Evolutionary conservation across 1,284 basidiomycete species (phyloP), one percentile per base, ranked within the genome.

Genomic region (Bondarzewia mesenterica): DNA sequence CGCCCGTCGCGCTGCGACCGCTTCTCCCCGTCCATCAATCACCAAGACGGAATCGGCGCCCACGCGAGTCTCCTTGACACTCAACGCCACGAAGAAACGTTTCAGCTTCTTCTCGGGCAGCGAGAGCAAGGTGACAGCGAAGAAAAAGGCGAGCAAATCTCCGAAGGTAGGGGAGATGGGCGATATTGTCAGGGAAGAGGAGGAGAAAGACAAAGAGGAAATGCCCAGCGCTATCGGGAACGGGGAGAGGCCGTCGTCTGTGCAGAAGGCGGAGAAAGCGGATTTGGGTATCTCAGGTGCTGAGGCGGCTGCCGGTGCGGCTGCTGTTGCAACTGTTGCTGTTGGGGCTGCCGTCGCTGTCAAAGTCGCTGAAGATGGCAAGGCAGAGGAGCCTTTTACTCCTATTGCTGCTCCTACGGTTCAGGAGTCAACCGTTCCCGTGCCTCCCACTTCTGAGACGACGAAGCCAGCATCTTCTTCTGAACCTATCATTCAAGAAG

Each of bases 131-230:
- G 48, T 47, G 43, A 25, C 60, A 52, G 57, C 61, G 42, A 70
- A 63, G 58, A 64, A 66, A 49, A 60, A 63, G 45, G 57, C 51
- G 10, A 59, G 51, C n/a, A 69, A 63, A 58, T 55, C 60, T 23
- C 63, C 63, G 18, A 67, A 65, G 50, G 63, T 80, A 21, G 80
- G 80, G 16, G 83, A 87, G 65, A 69, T 83, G 72, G 84, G 82
- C 42, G 81, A 85, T 58, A 67, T 78, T 20, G 57, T 83, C 29
- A 54, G 62, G 21, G 78, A 82, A 54, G 80, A 78, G 55, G 72
- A 69, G 42, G 52, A 21, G 35, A 16, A 51, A 18, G 46, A 52
- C 22, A 44, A 51, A 38, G 38, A 43, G 40, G 52, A 56, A 52
- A 45, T 54, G 52, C 26, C 42, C 42, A 32, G 56, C 48, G 44